phyloP scores from a whole-genome alignment of 257 asterid genomes.

The Salvia hispanica region DNA sequence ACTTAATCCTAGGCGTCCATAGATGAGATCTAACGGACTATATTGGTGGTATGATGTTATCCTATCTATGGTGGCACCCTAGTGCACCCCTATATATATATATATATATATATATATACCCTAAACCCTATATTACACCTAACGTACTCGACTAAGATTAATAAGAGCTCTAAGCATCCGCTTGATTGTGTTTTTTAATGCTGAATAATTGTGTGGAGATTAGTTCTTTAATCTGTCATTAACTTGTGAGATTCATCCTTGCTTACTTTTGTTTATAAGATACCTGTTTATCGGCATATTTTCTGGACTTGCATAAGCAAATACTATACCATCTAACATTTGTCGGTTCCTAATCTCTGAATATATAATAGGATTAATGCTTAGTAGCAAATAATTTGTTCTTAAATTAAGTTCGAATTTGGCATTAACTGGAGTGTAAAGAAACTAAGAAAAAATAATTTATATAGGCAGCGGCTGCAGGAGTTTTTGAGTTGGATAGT shows the following conservation, averaged over 20 bases:
- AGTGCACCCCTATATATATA: too few species aligned
- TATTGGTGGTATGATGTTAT: too few species aligned
- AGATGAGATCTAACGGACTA: too few species aligned
- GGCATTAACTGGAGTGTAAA: conserved; percentile 26
- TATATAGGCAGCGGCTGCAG: conserved; percentile 10
- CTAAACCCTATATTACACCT: background rate
- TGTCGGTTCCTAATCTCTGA: background rate
- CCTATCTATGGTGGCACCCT: too few species aligned
- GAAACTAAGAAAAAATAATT: conserved; percentile 1
- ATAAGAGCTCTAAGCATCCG: background rate
- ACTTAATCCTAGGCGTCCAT: too few species aligned
- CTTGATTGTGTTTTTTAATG: background rate
- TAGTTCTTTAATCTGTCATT: background rate
- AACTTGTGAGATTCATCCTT: background rate
- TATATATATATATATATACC: too few species aligned
- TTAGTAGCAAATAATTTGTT: conserved; percentile 3
- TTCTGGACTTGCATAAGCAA: conserved; percentile 1
- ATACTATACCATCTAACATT: background rate
- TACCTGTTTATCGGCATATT: background rate
- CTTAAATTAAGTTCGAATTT: conserved; percentile 14
- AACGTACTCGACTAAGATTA: background rate
- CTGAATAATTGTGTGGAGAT: background rate
- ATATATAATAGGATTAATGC: conserved; percentile 5
- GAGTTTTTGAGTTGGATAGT: background rate
- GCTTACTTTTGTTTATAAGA: background rate